These are phyloP conservation scores for Pachyrhizus erosus DNA, from an alignment of 306 rosid genomes.

Conservation along the genomic window DNA sequence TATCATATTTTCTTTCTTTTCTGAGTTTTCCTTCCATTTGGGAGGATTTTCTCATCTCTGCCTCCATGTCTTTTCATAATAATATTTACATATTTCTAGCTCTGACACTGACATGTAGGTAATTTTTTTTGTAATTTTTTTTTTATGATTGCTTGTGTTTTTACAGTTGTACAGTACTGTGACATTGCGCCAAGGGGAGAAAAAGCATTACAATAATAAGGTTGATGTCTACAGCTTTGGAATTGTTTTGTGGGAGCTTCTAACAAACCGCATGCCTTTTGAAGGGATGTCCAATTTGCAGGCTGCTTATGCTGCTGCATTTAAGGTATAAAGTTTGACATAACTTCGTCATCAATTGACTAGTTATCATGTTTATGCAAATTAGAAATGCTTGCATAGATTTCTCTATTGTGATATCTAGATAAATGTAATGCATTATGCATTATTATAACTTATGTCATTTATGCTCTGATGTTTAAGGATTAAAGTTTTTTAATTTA, in stretches of 20 bases:
- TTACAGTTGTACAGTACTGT: constrained; percentile 86
- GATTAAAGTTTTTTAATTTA: neutral
- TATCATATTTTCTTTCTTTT: too few relatives aligned
- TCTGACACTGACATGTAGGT: neutral
- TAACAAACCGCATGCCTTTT: constrained; percentile 90
- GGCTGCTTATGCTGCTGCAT: constrained; percentile 94
- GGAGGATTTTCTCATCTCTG: neutral
- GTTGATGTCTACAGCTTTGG: constrained; percentile 93
- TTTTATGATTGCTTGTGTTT: neutral
- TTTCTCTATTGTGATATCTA: constrained; percentile 4
- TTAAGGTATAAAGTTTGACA: constrained; percentile 59
- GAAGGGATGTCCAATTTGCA: constrained; percentile 95
- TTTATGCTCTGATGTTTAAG: neutral
- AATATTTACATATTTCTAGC: neutral
- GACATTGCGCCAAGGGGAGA: constrained; percentile 88
- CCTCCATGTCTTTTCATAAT: neutral
- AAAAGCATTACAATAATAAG: constrained; percentile 88
- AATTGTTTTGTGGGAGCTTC: constrained; percentile 82
- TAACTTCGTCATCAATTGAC: neutral
- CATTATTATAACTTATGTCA: neutral
- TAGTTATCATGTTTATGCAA: constrained; percentile 3
- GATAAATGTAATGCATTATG: neutral
- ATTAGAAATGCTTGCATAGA: neutral
- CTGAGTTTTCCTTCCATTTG: too few relatives aligned
- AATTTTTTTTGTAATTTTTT: neutral